Base-by-base conservation (phyloP, 305 asterid genomes). In the Fraxinus dipetala region DNA sequence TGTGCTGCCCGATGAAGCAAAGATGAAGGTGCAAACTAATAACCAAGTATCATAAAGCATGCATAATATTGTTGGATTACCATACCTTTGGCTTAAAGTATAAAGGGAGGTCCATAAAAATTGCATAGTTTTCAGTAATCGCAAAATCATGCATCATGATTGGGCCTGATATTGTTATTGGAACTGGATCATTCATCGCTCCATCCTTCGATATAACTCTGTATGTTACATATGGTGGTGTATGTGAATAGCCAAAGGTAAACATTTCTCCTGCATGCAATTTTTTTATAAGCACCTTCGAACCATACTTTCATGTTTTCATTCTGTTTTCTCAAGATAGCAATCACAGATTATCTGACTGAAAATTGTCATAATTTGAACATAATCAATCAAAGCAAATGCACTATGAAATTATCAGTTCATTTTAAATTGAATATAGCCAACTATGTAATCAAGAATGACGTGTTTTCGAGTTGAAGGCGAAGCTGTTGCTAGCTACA, bases 71-170 rank as follows among this genome's bases (percentile, higher is more conserved):
- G 54, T 63, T 35, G 56, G 56, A 81, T 67, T 86, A 76, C 63
- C 79, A 45, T 84, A 95, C 99, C 97, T 90, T 90, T 30, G 99
- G 98, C 81, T 83, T 91, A 90, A 92, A 92, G 90, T 83, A 89
- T 78, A 95, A 82, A 13, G 99, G 99, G 73, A 95, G 96, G 91
- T 95, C 99, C 99, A 94, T 88, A 85, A 95, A 92, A 83, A 95
- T 83, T 1, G 98, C 97, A 90, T 93, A 94, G 82, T 95, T 95
- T 85, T 95, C 98, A 81, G 99, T 94, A 83, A 95, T 94, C 88
- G 99, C 98, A 87, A 95, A 95, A 88, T 95, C 99, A 85, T 95
- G 99, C 98, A 95, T 93, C 99, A 95, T 94, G 85, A 93, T 83
- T 72, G 99, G 88, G 6, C 86, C 95, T 78, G 97, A 75, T 74